A percentile compares a stretch with the other conserved stretches of the same genome.
These are phyloP conservation scores for Kluyveromyces starmeri DNA, from an alignment of 805 yeast species.

Conservation along the genomic window DNA sequence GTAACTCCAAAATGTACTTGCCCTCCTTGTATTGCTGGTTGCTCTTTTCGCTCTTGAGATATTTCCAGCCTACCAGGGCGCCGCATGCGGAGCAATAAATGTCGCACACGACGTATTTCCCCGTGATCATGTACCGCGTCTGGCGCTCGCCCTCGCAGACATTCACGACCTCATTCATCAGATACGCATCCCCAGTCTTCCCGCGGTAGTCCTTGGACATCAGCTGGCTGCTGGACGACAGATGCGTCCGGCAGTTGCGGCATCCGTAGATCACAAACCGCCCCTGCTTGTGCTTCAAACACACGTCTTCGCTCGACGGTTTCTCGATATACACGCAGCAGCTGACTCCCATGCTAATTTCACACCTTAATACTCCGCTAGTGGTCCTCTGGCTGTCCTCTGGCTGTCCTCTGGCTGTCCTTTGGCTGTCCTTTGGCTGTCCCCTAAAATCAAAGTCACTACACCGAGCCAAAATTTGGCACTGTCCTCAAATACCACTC, in stretches of 20 bases:
- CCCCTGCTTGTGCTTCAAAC: conserved; percentile 8
- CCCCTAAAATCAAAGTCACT: too few relatives aligned
- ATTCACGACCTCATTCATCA: conserved; percentile 44
- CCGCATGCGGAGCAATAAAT: conserved; percentile 48
- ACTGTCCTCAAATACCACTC: too few relatives aligned
- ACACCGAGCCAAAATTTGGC: too few relatives aligned
- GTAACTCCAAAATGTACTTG: conserved; percentile 43
- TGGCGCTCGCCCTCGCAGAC: conserved; percentile 31
- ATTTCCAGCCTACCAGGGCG: conserved; percentile 54
- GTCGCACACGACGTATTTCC: conserved; percentile 48
- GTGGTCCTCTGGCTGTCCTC: too few relatives aligned
- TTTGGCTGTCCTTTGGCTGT: too few relatives aligned
- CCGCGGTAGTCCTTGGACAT: conserved; percentile 43
- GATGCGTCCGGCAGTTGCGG: conserved; percentile 25
- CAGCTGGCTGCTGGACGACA: conserved; percentile 24
- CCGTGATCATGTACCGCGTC: conserved; percentile 49
- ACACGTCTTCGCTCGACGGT: conserved; percentile 6
- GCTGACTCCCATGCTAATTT: conserved; percentile 27
- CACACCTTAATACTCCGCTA: too few relatives aligned
- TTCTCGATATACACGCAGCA: conserved; percentile 22
- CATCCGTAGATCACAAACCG: conserved; percentile 27
- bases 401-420: too few relatives aligned
- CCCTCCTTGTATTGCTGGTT: conserved; percentile 54
- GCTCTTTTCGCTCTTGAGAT: conserved; percentile 37
- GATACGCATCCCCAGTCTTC: conserved; percentile 46